A percentile compares a stretch with the other conserved stretches of the same genome.
These are phyloP conservation scores for Ormosia semicastrata DNA, from an alignment of 306 rosid species.

Conservation along the genomic window DNA sequence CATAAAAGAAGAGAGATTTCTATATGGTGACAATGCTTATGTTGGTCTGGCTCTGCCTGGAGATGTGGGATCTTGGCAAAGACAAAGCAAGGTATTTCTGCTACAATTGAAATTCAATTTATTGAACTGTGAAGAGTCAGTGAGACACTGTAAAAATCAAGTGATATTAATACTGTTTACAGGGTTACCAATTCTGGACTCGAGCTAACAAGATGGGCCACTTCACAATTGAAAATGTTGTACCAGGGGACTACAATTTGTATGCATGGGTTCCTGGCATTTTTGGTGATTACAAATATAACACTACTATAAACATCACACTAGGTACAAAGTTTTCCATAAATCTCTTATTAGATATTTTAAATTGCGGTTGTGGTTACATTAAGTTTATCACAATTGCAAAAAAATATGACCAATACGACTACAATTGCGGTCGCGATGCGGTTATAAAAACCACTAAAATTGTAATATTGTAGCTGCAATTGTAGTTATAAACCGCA, in stretches of 20 bases:
- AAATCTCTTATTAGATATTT: neutral
- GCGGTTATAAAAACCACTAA: too few species aligned
- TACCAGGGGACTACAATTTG: slow-evolving; percentile 52
- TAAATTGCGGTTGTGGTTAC: too few species aligned
- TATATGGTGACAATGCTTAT: slow-evolving; percentile 29
- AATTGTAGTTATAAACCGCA: too few species aligned
- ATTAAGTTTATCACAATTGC: too few species aligned
- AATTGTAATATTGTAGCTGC: too few species aligned
- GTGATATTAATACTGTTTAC: neutral
- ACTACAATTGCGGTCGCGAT: too few species aligned
- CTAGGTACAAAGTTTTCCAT: slow-evolving; percentile 27
- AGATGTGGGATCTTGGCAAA: slow-evolving; percentile 61
- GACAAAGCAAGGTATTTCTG: slow-evolving; percentile 48
- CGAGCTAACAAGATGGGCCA: slow-evolving; percentile 38
- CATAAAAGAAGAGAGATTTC: neutral
- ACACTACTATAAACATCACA: slow-evolving; percentile 30
- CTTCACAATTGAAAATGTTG: slow-evolving; percentile 46
- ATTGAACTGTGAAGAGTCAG: too few species aligned
- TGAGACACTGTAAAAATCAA: neutral
- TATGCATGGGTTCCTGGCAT: slow-evolving; percentile 64
- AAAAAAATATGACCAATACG: too few species aligned
- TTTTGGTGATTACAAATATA: slow-evolving; percentile 56
- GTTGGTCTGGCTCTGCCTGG: slow-evolving; percentile 65
- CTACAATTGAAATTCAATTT: neutral
- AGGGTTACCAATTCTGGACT: slow-evolving; percentile 81